Percentiles rank a stretch among this genome's conserved stretches.
These are phyloP conservation scores for Zea luxurians DNA, from an alignment of 176 grass and related monocot species.

Conservation along the genomic window DNA sequence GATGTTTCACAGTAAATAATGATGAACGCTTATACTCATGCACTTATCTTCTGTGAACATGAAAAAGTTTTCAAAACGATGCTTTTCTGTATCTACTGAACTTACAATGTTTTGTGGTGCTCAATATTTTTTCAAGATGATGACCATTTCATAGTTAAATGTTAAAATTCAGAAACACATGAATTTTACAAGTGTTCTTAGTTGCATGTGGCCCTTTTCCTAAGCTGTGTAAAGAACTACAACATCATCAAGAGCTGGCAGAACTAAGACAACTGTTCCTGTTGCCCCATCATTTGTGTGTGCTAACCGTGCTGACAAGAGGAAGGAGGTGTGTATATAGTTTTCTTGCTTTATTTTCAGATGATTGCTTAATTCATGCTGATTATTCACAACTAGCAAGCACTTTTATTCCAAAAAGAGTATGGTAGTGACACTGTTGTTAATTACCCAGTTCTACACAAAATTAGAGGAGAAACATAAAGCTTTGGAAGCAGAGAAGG, in stretches of 20 bases:
- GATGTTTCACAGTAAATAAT: not conserved
- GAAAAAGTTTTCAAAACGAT: not conserved
- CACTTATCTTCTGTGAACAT: constrained; percentile 10
- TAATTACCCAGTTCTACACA: constrained; percentile 70
- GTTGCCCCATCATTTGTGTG: constrained; percentile 62
- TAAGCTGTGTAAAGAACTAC: constrained; percentile 56
- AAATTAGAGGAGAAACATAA: constrained; percentile 86
- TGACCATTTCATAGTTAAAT: not conserved
- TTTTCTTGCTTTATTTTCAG: constrained; percentile 27
- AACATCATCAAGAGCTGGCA: constrained; percentile 49
- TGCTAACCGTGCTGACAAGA: constrained; percentile 69
- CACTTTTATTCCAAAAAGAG: not conserved
- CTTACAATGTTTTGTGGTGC: constrained; percentile 13
- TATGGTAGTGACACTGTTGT: constrained; percentile 23
- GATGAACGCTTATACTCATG: not conserved
- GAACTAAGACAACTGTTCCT: constrained; percentile 57
- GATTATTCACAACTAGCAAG: not conserved
- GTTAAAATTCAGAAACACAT: constrained; percentile 35
- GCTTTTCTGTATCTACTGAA: constrained; percentile 15
- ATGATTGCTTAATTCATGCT: not conserved
- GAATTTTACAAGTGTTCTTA: not conserved
- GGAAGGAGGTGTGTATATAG: constrained; percentile 53
- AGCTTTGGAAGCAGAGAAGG: constrained; percentile 71
- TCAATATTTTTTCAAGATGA: not conserved
- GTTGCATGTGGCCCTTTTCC: constrained; percentile 44